phyloP scores from a whole-genome alignment of 768 basidiomycete species.

The Phanerodontia chrysosporium region DNA sequence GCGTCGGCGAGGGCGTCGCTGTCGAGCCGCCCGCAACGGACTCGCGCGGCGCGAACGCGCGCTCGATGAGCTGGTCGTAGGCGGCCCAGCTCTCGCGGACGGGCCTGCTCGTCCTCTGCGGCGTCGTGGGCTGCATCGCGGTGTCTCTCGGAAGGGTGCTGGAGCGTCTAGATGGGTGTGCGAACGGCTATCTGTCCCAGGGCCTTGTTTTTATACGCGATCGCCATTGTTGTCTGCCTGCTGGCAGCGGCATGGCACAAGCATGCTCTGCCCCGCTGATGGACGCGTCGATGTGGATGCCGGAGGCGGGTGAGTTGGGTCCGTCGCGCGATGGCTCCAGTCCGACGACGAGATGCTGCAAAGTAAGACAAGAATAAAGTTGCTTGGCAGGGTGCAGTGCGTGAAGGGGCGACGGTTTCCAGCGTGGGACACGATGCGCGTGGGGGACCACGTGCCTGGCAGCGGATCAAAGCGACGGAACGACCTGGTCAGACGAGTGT shows the following conservation, averaged over 20 bases:
- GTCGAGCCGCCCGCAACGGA: background rate
- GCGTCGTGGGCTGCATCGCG: background rate
- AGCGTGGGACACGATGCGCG: too few species aligned
- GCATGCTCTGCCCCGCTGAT: background rate
- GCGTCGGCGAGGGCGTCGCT: conserved; percentile 1
- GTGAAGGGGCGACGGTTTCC: too few species aligned
- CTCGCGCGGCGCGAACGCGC: conserved; percentile 17
- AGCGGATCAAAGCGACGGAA: too few species aligned
- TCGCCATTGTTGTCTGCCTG: background rate
- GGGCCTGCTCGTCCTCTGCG: background rate
- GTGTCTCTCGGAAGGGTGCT: background rate
- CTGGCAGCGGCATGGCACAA: background rate
- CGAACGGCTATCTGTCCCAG: background rate
- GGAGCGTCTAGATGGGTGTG: background rate
- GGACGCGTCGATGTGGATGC: background rate
- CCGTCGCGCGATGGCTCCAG: too few species aligned
- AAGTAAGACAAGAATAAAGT: too few species aligned
- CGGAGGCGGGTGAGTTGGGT: background rate
- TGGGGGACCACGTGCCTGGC: too few species aligned
- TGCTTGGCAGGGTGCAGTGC: too few species aligned
- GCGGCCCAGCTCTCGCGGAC: conserved; percentile 5
- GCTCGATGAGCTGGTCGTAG: conserved; percentile 19
- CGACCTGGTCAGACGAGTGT: too few species aligned
- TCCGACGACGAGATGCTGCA: too few species aligned
- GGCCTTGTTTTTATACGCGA: background rate